Base-by-base conservation (phyloP, 495 filamentous ascomycete genomes). In the Rusavskia elegans region DNA sequence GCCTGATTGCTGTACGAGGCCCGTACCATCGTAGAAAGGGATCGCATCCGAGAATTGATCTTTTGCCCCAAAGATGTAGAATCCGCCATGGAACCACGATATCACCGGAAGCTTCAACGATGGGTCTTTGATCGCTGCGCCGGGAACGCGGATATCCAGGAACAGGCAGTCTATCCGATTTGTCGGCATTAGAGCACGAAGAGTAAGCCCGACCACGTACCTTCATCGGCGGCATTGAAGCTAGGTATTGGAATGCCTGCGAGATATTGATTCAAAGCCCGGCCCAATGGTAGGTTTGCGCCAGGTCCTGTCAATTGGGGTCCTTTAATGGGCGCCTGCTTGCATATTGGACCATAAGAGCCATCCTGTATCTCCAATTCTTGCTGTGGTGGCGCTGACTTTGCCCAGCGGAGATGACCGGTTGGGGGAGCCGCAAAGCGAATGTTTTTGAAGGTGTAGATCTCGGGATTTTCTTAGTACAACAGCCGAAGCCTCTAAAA, bases 81-180 rank as follows among this genome's bases (percentile, higher is more conserved):
- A 78, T 7, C 81, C 81, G 1, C 80, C 81, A 53, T 72, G 71
- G 38, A 82, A 71, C 69, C 71, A 82, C 1, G 76, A 68, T 49
- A 79, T 56, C 19, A 82, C 78, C 1, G 79, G 77, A 0, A 69
- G 49, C 27, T 58, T 55, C 17, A 55, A 53, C 58, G 71, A 60
- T 52, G 67, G 73, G 10, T 71, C 59, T 20, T 55, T 56, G 41
- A 67, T 63, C 32, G 32, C 32, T 13, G 32, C 32, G 7, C 5
- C 32, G 0, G 73, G 71, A 7, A 73, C 68, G 29, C 68, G 58
- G 5, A 79, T 63, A 59, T 77, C 73, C n/a, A 78, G 58, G 50
- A 78, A 79, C 8, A 80, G 59, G 52, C 75, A 80, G 32, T 35
- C 32, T 35, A 35, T 13, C 32, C 32, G 13, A 7, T 35, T 14